Conservation (phyloP, 805 yeast species). For the Phaffomyces opuntiae region DNA sequence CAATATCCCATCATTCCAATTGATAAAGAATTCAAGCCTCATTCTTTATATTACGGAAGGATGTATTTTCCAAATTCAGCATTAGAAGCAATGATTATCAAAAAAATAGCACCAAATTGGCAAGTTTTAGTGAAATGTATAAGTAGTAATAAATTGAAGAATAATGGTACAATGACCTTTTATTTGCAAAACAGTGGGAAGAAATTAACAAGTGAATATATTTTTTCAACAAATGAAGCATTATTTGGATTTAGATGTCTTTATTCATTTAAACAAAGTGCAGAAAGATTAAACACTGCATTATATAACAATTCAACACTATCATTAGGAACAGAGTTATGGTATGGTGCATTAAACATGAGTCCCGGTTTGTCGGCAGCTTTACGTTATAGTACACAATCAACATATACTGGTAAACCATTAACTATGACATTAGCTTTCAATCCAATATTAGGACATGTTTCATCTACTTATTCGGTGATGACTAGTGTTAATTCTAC, state of each 20-base stretch:
- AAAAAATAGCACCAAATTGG: slow-evolving; percentile 48
- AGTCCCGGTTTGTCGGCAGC: slow-evolving; percentile 90
- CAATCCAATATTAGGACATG: slow-evolving; percentile 86
- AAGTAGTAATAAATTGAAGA: slow-evolving; percentile 51
- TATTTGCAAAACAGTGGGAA: slow-evolving; percentile 65
- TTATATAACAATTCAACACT: slow-evolving; percentile 56
- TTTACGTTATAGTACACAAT: slow-evolving; percentile 74
- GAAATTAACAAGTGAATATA: slow-evolving; percentile 59
- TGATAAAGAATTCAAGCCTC: slow-evolving; percentile 10
- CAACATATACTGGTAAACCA: slow-evolving; percentile 85
- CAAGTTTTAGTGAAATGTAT: slow-evolving; percentile 72
- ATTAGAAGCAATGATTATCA: slow-evolving; percentile 79
- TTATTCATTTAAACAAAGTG: slow-evolving; percentile 47
- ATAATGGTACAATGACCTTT: slow-evolving; percentile 54
- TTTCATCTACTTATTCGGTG: slow-evolving; percentile 82
- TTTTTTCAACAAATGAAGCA: slow-evolving; percentile 79
- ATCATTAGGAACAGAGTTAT: slow-evolving; percentile 77
- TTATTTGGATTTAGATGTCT: slow-evolving; percentile 75
- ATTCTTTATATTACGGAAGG: slow-evolving; percentile 68
- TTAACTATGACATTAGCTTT: slow-evolving; percentile 78
- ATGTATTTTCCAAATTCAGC: slow-evolving; percentile 84
- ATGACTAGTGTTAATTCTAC: slow-evolving; percentile 70
- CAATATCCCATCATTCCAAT: neutral
- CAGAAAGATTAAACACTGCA: slow-evolving; percentile 32
- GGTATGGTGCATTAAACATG: slow-evolving; percentile 79